These are phyloP conservation scores for Nicotiana attenuata DNA, from an alignment of 257 asterid genomes.

Conservation along the genomic window DNA sequence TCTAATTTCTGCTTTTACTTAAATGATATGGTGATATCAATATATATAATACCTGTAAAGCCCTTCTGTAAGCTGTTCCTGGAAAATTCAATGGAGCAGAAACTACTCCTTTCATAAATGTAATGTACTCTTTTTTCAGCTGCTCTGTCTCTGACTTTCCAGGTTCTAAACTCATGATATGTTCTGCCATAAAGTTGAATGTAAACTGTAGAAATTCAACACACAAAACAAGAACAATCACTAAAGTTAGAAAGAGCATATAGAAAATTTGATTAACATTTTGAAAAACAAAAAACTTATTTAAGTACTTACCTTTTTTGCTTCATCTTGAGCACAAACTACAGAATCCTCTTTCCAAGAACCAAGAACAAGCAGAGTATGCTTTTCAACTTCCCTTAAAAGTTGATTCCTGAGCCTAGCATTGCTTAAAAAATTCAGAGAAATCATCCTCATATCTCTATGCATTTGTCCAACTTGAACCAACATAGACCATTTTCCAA, in stretches of 20 bases:
- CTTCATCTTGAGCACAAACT: slow-evolving; percentile 76
- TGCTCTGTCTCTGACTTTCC: slow-evolving; percentile 70
- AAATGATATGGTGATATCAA: background rate
- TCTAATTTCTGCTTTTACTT: background rate
- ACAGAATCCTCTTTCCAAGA: slow-evolving; percentile 52
- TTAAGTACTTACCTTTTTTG: slow-evolving; percentile 58
- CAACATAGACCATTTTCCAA: slow-evolving; percentile 95
- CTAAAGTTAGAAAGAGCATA: background rate
- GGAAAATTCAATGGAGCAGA: slow-evolving; percentile 94
- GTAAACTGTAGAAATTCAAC: slow-evolving; percentile 50
- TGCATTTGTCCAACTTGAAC: slow-evolving; percentile 94
- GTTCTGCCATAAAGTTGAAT: slow-evolving; percentile 85
- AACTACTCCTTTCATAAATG: slow-evolving; percentile 94
- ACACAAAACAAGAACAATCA: background rate
- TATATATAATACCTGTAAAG: slow-evolving; percentile 42
- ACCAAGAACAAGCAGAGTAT: slow-evolving; percentile 64
- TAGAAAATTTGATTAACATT: background rate
- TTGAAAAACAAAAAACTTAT: background rate
- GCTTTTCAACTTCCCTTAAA: slow-evolving; percentile 63
- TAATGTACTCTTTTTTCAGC: slow-evolving; percentile 74
- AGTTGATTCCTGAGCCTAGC: slow-evolving; percentile 69
- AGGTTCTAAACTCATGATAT: slow-evolving; percentile 83
- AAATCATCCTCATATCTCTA: slow-evolving; percentile 77
- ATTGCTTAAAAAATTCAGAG: slow-evolving; percentile 73
- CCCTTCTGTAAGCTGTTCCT: slow-evolving; percentile 87